Evolutionary conservation across 75 land plant genomes (phyloP).

Genomic region (Cupressus sempervirens): DNA sequence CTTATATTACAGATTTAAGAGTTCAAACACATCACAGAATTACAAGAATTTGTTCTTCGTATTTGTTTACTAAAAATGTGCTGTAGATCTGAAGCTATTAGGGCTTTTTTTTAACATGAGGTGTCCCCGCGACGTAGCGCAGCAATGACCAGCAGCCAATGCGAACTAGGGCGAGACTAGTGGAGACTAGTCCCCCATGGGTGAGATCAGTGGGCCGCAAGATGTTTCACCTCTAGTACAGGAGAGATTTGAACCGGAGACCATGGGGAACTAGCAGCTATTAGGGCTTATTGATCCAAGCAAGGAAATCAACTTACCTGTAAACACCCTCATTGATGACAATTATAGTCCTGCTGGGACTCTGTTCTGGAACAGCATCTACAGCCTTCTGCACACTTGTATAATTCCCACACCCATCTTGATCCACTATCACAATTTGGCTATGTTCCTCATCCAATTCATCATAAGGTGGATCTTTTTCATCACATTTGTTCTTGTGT

Average conservation of each 20-base stretch:
- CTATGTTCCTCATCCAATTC: background rate
- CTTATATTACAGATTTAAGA: background rate
- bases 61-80: background rate
- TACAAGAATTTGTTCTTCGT: background rate
- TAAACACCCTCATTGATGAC: constrained; percentile 61
- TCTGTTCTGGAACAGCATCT: constrained; percentile 63
- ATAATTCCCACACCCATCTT: constrained; percentile 52
- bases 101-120: no score
- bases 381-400: constrained; percentile 76
- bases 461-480: constrained; percentile 6
- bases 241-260: no score
- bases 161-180: no score
- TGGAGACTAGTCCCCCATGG: no score
- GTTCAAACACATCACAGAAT: background rate
- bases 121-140: no score
- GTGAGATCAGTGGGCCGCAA: no score
- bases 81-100: background rate
- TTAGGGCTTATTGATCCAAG: background rate
- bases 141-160: no score
- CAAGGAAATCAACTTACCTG: constrained; percentile 29
- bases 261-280: no score
- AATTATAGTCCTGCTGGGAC: constrained; percentile 45
- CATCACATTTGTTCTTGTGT: background rate
- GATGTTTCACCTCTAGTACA: no score
- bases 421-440: constrained; percentile 39